Evolutionary conservation across 208 protist species (phyloP), one percentile per base, ranked within the genome.

Genomic region (Eutreptiella sp.): DNA sequence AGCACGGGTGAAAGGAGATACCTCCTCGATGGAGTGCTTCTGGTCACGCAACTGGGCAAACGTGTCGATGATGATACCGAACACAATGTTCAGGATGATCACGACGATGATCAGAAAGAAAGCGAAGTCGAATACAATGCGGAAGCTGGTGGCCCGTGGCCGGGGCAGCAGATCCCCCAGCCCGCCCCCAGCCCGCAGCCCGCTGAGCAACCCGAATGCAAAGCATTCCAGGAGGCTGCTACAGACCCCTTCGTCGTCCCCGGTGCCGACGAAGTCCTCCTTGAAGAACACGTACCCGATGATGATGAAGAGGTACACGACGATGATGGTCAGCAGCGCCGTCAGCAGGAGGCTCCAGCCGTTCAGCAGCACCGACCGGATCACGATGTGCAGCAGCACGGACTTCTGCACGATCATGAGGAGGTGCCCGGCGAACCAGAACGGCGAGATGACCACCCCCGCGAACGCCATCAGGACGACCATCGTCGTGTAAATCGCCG

Each of bases 81-180:
- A 79, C 23, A 86, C 76, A 60, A 86, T 72, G 57, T 84, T 82
- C 14, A 86, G 52, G 14, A 71, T 53, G 0, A 84, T 38, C 53
- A 86, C 73, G 35, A 84, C 72, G 38, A 84, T 68, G 3, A 82
- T 29, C 2, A 86, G 0, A 59, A 79, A 86, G 61, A 83, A 86
- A 9, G 16, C 7, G 2, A 68, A 5, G 42, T 69, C 66, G 39
- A 53, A 41, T 14, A 73, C 14, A n/a, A n/a, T n/a, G n/a, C 64
- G 16, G 2, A 2, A 46, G 53, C 7, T n/a, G n/a, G n/a, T n/a
- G n/a, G n/a, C n/a, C 7, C 62, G 24, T 60, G 70, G 75, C 28
- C 75, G 66, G 35, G 61, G 61, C 84, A 90, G 87, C 26, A 86
- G 72, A 47, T 90, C 84, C 24, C 73, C 81, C 2, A 90, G 75